phyloP scores from a whole-genome alignment of 306 rosid genomes.

The Inga leiocalycina region DNA sequence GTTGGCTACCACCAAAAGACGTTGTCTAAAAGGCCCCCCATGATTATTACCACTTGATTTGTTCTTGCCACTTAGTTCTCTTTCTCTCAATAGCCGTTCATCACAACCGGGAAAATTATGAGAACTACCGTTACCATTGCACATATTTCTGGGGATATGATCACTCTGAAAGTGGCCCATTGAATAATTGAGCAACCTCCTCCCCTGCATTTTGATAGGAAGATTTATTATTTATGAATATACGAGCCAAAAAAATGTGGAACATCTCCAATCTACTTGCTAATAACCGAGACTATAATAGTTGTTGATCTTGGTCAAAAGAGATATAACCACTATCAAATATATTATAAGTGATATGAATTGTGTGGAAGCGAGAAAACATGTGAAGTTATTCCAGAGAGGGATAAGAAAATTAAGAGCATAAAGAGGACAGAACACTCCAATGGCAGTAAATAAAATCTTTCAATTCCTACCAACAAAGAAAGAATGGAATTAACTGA shows the following conservation, averaged over 20 bases:
- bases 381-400: not conserved
- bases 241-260: constrained; percentile 25
- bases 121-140: constrained; percentile 50
- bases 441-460: constrained; percentile 1
- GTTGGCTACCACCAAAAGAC: constrained; percentile 91
- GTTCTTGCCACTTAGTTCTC: constrained; percentile 51
- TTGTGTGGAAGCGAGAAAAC: not conserved
- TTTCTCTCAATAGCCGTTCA: constrained; percentile 62
- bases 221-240: constrained; percentile 1
- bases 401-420: constrained; percentile 13
- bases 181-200: constrained; percentile 31
- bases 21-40: constrained; percentile 51
- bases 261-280: constrained; percentile 24
- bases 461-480: constrained; percentile 11
- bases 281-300: constrained; percentile 9
- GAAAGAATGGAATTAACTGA: constrained; percentile 24
- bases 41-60: constrained; percentile 45
- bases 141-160: constrained; percentile 64
- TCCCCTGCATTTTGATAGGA: constrained; percentile 56
- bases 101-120: constrained; percentile 45
- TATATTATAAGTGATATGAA: not conserved
- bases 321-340: not conserved
- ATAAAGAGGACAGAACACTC: constrained; percentile 10
- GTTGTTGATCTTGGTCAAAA: not conserved
- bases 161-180: constrained; percentile 58